phyloP scores from a whole-genome alignment of 495 filamentous ascomycete species.

The Gamarada debralockiae region DNA sequence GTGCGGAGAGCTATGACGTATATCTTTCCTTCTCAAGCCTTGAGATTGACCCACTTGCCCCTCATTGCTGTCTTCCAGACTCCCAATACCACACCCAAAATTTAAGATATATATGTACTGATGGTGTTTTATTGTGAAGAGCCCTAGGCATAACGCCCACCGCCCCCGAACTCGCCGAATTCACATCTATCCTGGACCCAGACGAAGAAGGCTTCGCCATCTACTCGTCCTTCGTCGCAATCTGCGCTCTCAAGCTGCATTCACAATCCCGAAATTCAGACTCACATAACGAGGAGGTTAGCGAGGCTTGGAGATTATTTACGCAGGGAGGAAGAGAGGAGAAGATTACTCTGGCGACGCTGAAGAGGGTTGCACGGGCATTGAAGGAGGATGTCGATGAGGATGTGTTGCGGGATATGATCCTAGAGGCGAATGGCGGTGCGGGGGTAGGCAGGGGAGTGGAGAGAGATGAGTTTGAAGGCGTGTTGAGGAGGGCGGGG shows the following conservation, averaged over 20 bases:
- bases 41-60: not conserved
- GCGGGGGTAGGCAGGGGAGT: conserved; percentile 69
- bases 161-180: conserved; percentile 63
- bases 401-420: conserved; percentile 83
- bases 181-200: conserved; percentile 76
- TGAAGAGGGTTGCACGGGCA: conserved; percentile 75
- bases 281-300: conserved; percentile 56
- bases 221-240: conserved; percentile 74
- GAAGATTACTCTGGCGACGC: conserved; percentile 68
- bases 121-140: conserved; percentile 33
- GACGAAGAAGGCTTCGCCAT: conserved; percentile 70
- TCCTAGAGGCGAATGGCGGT: conserved; percentile 85
- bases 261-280: conserved; percentile 45
- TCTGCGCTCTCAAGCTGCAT: conserved; percentile 80
- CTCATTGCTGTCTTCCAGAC: not conserved
- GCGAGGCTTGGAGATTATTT: conserved; percentile 78
- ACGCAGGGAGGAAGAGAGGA: conserved; percentile 37
- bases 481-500: conserved; percentile 79
- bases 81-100: too few species aligned
- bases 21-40: conserved; percentile 14
- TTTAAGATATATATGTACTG: not conserved
- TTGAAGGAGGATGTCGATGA: conserved; percentile 81
- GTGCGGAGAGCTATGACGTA: conserved; percentile 83
- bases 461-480: conserved; percentile 73
- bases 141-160: conserved; percentile 70